Evolutionary conservation across 2,329 filamentous ascomycete genomes (phyloP), one percentile per base, ranked within the genome.

Genomic region (Epichloe gansuensis): DNA sequence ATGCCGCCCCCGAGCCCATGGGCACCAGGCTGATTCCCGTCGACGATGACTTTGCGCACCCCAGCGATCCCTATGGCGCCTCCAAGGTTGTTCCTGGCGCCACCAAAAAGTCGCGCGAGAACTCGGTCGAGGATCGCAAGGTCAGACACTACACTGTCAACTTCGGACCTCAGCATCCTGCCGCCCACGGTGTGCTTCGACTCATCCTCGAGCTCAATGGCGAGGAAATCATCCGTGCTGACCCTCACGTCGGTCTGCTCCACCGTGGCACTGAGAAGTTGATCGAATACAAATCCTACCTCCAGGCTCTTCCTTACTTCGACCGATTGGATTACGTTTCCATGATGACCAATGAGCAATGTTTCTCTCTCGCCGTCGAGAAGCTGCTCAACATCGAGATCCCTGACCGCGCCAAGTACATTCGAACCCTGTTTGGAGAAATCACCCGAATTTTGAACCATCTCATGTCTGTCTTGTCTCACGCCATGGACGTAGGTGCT

Each of bases 341-440:
- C 64, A 98, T 98, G 94, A 98, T 98, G 93, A 98, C 93, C 64
- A 98, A 98, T 72, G 93, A 98, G 78, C 93, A 98, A 74, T 95
- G 89, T 67, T 98, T 89, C 72, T 82, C 89, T 39, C 79, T 98
- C 59, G 93, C 89, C 21, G 91, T 97, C 52, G 93, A 98, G 80
- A 98, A 98, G 78, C 79, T 98, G 55, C 77, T 98, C 63, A 98
- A 98, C 71, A 77, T 98, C 59, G 94, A 98, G 68, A 87, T 98
- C 57, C 93, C 93, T 25, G 86, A 93, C 58, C 80, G 93, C 65
- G 93, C 93, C 62, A 97, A 98, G 76, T 98, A 84, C 76, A 98
- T 98, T 66, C 82, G 93, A 59, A 97, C 91, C 36, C 0, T 98
- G 74, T 98, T 98, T 69, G 93, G 81, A 62, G 93, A 98, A 69